Evolutionary conservation across 805 yeast genomes (phyloP).

Genomic region (Sugiyamaella qingdaonensis): DNA sequence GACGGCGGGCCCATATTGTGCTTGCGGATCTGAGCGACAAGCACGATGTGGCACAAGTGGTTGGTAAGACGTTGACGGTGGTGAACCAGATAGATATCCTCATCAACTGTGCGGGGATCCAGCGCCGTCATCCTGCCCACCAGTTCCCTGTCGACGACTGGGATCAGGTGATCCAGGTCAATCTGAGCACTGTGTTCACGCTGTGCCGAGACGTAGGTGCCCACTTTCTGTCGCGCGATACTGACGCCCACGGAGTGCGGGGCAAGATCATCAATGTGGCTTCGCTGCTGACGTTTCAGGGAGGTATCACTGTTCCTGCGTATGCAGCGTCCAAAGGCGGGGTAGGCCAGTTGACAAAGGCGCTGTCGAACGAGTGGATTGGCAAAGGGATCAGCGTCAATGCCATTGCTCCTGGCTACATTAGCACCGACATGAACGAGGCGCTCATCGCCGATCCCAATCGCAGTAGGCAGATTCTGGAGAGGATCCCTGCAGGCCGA

Average conservation of each 20-base stretch:
- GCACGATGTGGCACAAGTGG: constrained; percentile 31
- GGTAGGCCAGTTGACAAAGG: constrained; percentile 56
- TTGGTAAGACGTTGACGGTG: constrained; percentile 27
- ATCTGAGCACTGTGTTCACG: constrained; percentile 54
- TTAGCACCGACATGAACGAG: constrained; percentile 51
- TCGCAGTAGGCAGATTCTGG: constrained; percentile 54
- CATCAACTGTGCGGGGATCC: constrained; percentile 59
- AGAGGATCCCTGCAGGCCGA: constrained; percentile 67
- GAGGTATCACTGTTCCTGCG: constrained; percentile 47
- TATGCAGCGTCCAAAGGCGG: constrained; percentile 69
- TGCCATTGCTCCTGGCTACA: constrained; percentile 74
- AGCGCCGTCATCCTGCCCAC: constrained; percentile 59
- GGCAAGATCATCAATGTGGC: constrained; percentile 40
- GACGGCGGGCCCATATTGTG: constrained; percentile 27
- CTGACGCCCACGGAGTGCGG: constrained; percentile 58
- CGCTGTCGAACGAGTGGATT: constrained; percentile 69
- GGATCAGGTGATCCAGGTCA: constrained; percentile 54
- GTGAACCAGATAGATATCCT: constrained; percentile 52
- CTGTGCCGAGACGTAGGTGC: constrained; percentile 34
- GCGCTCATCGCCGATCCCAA: constrained; percentile 39
- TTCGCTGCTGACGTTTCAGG: constrained; percentile 63
- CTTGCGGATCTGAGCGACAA: constrained; percentile 28
- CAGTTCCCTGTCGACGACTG: constrained; percentile 56
- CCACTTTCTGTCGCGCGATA: constrained; percentile 35
- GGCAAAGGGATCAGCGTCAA: constrained; percentile 51